These are phyloP conservation scores for Schizothecium vesticola DNA, from an alignment of 495 filamentous ascomycete genomes.

Conservation along the genomic window DNA sequence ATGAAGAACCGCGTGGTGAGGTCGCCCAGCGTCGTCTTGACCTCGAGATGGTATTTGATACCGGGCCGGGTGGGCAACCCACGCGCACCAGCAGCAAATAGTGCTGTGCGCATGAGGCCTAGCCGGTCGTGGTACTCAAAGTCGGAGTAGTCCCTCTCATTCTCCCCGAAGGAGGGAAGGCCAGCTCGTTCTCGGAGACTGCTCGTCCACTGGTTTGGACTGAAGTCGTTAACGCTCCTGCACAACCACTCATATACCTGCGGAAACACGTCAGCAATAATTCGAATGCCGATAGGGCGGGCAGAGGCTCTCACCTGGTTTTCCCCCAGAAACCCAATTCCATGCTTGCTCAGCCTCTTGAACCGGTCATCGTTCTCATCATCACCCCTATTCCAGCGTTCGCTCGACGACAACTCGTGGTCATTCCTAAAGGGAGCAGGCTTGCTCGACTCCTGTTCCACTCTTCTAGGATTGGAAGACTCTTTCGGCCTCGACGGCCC, in stretches of 20 bases:
- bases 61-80: not conserved
- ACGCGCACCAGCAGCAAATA: not conserved
- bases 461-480: not conserved
- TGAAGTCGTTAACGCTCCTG: not conserved
- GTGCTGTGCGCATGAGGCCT: not conserved
- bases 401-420: not conserved
- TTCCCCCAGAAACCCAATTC: not conserved
- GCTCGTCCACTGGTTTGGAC: not conserved
- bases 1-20: not conserved
- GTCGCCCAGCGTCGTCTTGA: not conserved
- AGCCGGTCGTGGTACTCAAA: not conserved
- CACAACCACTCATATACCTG: constrained; percentile 1
- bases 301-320: not conserved
- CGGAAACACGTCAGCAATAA: not conserved
- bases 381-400: not conserved
- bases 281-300: not conserved
- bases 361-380: not conserved
- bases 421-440: not conserved
- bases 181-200: not conserved
- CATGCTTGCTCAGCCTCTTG: not conserved
- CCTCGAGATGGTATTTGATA: constrained; percentile 1
- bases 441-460: not conserved
- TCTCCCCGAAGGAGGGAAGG: not conserved
- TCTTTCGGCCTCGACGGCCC: not conserved
- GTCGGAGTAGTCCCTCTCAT: not conserved